These are phyloP conservation scores for Leptographium radiaticola DNA, from an alignment of 2,329 filamentous ascomycete genomes.

Conservation along the genomic window DNA sequence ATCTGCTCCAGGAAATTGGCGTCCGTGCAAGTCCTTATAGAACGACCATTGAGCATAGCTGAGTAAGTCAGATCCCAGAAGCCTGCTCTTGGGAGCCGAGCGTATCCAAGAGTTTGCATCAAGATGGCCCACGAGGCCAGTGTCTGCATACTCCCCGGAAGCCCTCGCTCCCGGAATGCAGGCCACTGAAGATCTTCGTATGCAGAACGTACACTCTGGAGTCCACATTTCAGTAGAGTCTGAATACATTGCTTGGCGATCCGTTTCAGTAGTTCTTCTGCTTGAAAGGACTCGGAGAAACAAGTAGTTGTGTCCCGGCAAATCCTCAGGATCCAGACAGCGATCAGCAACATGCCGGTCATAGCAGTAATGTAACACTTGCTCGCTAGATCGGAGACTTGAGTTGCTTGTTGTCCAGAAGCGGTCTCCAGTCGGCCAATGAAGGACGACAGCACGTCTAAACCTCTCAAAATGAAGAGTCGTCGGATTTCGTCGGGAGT, in stretches of 20 bases:
- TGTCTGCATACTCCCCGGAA: slow-evolving; percentile 30
- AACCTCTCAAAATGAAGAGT: slow-evolving; percentile 28
- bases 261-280: slow-evolving; percentile 35
- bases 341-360: slow-evolving; percentile 23
- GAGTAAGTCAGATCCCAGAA: slow-evolving; percentile 49
- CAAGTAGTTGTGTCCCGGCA: slow-evolving; percentile 23
- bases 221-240: slow-evolving; percentile 28
- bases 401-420: not conserved
- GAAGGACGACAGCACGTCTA: slow-evolving; percentile 30
- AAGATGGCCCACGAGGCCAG: slow-evolving; percentile 46
- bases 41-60: slow-evolving; percentile 23
- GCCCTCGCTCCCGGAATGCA: slow-evolving; percentile 34
- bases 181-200: slow-evolving; percentile 35
- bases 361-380: slow-evolving; percentile 15
- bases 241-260: slow-evolving; percentile 25
- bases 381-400: slow-evolving; percentile 8
- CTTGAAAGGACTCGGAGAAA: slow-evolving; percentile 24
- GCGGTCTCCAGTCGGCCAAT: slow-evolving; percentile 18
- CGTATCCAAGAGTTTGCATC: slow-evolving; percentile 38
- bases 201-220: slow-evolving; percentile 27
- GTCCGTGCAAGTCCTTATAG: slow-evolving; percentile 23
- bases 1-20: slow-evolving; percentile 36
- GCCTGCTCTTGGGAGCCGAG: slow-evolving; percentile 34
- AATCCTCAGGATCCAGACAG: slow-evolving; percentile 27
- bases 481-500: slow-evolving; percentile 19